These are phyloP conservation scores for Trifolium dubium DNA, from an alignment of 306 rosid genomes.

Conservation along the genomic window DNA sequence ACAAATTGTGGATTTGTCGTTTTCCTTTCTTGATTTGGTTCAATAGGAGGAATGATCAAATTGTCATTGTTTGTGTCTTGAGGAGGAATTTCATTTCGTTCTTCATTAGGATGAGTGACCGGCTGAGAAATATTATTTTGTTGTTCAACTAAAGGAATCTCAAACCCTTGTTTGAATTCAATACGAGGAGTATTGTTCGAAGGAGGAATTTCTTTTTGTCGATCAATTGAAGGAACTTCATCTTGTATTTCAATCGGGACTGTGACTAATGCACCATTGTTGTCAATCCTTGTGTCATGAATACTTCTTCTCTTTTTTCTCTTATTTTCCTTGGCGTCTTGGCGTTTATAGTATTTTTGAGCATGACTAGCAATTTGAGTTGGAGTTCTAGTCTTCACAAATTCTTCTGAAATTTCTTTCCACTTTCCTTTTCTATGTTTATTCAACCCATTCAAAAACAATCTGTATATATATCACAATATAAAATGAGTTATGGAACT, in stretches of 20 bases:
- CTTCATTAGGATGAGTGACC: too few species aligned
- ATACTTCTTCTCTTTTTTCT: neutral
- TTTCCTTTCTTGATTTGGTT: too few species aligned
- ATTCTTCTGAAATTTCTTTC: neutral
- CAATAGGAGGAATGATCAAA: too few species aligned
- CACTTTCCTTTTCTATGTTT: neutral
- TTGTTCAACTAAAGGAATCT: too few species aligned
- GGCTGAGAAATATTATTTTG: too few species aligned
- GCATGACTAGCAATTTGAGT: slow-evolving; percentile 14
- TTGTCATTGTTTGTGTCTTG: too few species aligned
- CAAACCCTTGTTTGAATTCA: too few species aligned
- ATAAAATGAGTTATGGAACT: neutral
- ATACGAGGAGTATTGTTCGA: too few species aligned
- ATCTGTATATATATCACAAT: neutral
- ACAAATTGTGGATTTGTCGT: too few species aligned
- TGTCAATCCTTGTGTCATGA: neutral
- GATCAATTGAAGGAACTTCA: neutral
- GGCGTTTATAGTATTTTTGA: neutral
- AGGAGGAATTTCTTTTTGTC: neutral
- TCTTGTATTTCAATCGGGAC: neutral
- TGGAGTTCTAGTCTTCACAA: neutral
- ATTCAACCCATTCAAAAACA: neutral
- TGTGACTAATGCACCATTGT: neutral
- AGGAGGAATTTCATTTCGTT: too few species aligned
- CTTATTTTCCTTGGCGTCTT: neutral